Base-by-base conservation (phyloP, 1,284 basidiomycete species). In the Papiliotrema nemorosa region DNA sequence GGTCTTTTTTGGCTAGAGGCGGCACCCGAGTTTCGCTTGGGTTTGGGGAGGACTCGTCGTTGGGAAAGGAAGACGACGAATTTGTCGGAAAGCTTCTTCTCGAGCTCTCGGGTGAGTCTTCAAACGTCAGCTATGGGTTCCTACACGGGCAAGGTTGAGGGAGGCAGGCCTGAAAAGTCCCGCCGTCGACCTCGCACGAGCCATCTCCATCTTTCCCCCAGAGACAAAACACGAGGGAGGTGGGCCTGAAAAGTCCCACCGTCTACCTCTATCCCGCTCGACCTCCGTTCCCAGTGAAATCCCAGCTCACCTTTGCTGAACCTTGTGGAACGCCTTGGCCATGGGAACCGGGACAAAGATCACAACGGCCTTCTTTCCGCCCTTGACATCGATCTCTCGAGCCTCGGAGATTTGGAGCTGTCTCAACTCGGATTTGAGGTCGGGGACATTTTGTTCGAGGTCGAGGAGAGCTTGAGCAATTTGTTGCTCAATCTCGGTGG, bases 31-130 rank as follows among this genome's bases (percentile, higher is more conserved):
- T 84, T 89, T 66, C 91, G 90, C 69, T 90, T 92, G 59, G 94
- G 93, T 80, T 96, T 97, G 81, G 87, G 87, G 76, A 98, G 83
- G 85, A 97, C 94, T 73, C 94, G 87, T 77, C 96, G 92, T 80
- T 99, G 96, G 52, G 90, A 93, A 74, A 98, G 85, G 76, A 99
- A 98, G 59, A 98, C 89, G 75, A 99, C 90, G 79, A 97, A 94
- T 73, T 92, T 87, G 74, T 76, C 74, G 48, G 93, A 91, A 81
- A 99, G 97, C 81, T 98, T 98, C 85, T 99, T 99, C 85, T 98
- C 96, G 72, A 99, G 85, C 78, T 99, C 94, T 58, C 93, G 87
- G 63, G 92, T 97, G 73, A 98, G 86, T 77, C 93, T 97, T 73
- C 20, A 7, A 7, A 31, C 14, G 29, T 31, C 39, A 22, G 20